These are phyloP conservation scores for Orbilia ellipsospora DNA, from an alignment of 2,329 filamentous ascomycete species.

Conservation along the genomic window DNA sequence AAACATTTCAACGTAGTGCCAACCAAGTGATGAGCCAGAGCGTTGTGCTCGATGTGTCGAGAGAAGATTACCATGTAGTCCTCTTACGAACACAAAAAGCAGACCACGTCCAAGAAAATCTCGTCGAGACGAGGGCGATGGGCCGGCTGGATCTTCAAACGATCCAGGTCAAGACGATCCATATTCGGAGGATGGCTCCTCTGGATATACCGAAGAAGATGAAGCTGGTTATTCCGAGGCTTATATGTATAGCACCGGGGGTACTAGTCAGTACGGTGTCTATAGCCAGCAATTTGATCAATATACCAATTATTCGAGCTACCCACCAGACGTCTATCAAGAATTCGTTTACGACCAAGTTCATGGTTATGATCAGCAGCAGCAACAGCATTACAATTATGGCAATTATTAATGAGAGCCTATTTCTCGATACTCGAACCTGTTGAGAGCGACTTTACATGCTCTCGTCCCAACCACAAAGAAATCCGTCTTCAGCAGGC, in stretches of 20 bases:
- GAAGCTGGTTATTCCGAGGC: slow-evolving; percentile 2
- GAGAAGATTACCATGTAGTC: slow-evolving; percentile 19
- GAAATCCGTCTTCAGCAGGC: no score
- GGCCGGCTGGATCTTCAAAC: slow-evolving; percentile 10
- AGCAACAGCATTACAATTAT: slow-evolving; percentile 13
- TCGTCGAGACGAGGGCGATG: background rate
- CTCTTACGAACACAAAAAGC: slow-evolving; percentile 30
- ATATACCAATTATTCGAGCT: slow-evolving; percentile 12
- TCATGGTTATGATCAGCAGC: slow-evolving; percentile 19
- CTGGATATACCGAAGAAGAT: slow-evolving; percentile 37
- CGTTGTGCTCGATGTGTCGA: slow-evolving; percentile 35
- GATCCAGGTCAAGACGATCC: slow-evolving; percentile 9
- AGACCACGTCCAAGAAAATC: slow-evolving; percentile 27
- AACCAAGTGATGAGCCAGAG: slow-evolving; percentile 9
- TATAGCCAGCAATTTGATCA: slow-evolving; percentile 18
- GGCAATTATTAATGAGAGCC: slow-evolving; percentile 7
- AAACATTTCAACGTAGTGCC: slow-evolving; percentile 15
- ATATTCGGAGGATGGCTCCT: slow-evolving; percentile 17
- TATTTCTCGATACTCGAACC: background rate
- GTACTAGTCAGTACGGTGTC: background rate
- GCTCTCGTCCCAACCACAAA: no score
- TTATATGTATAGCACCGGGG: background rate
- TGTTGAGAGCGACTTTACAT: no score
- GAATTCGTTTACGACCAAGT: slow-evolving; percentile 2
- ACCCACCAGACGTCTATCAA: slow-evolving; percentile 16